A percentile compares a stretch with the other conserved stretches of the same genome.
Conservation (phyloP, 257 asterid genomes). For the Salvia hispanica region DNA sequence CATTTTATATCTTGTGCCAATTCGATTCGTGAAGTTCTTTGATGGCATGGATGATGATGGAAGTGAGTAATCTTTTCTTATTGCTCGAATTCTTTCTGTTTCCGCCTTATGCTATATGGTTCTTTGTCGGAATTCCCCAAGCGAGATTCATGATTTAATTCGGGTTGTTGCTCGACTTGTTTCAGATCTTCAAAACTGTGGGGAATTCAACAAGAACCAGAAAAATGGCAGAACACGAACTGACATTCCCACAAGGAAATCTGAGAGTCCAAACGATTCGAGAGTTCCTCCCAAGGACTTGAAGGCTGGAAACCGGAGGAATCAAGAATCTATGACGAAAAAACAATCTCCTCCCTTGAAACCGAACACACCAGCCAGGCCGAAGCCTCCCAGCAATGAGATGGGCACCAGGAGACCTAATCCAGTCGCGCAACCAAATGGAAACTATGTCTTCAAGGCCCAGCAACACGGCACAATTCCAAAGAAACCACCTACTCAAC, state of each 20-base stretch:
- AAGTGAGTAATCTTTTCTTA: conserved; percentile 66
- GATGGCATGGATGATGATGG: conserved; percentile 93
- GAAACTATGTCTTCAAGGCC: conserved; percentile 35
- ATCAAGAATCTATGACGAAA: conserved; percentile 39
- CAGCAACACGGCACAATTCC: conserved; percentile 43
- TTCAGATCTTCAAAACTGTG: conserved; percentile 78
- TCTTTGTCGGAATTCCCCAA: conserved; percentile 61
- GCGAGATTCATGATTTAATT: conserved; percentile 38
- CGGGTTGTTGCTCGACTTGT: conserved; percentile 38
- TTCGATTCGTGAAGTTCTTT: conserved; percentile 55
- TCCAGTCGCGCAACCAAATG: conserved; percentile 37
- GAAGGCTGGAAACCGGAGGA: conserved; percentile 43
- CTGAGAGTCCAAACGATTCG: conserved; percentile 28
- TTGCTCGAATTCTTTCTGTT: conserved; percentile 35
- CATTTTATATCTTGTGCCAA: conserved; percentile 27
- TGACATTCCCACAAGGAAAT: conserved; percentile 31
- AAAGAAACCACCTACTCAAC: conserved; percentile 47
- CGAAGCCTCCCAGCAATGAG: conserved; percentile 38
- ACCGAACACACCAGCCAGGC: conserved; percentile 36
- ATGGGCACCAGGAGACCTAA: conserved; percentile 49
- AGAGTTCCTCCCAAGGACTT: conserved; percentile 31
- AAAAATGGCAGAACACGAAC: conserved; percentile 61
- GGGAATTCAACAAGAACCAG: conserved; percentile 75
- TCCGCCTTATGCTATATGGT: conserved; percentile 50
- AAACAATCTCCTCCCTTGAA: conserved; percentile 46